Evolutionary conservation across 2,329 filamentous ascomycete genomes (phyloP).

Genomic region (Trichophyton schoenleinii): DNA sequence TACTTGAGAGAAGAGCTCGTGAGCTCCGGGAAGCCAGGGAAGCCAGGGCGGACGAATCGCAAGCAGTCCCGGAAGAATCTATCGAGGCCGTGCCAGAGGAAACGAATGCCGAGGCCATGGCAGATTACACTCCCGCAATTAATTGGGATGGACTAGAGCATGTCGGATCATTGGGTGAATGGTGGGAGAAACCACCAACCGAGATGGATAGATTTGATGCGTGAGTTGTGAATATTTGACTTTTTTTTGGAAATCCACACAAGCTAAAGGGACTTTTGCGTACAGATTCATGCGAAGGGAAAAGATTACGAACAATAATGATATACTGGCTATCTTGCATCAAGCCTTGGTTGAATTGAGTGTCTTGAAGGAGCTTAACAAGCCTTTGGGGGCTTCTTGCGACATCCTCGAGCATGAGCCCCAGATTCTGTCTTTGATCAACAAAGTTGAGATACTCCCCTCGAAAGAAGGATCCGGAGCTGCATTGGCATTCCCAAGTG

Average conservation of each 20-base stretch:
- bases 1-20: constrained; percentile 20
- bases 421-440: constrained; percentile 22
- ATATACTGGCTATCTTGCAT: constrained; percentile 37
- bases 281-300: constrained; percentile 27
- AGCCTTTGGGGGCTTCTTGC: constrained; percentile 24
- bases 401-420: constrained; percentile 22
- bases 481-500: constrained; percentile 22
- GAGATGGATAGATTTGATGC: constrained; percentile 29
- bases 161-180: constrained; percentile 40
- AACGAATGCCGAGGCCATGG: constrained; percentile 7
- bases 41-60: constrained; percentile 5
- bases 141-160: constrained; percentile 43
- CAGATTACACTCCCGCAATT: constrained; percentile 35
- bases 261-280: neutral
- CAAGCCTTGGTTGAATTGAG: constrained; percentile 46
- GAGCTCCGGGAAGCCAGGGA: constrained; percentile 9
- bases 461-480: constrained; percentile 7
- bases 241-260: neutral
- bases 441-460: constrained; percentile 22
- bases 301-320: constrained; percentile 23
- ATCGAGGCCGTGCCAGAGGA: neutral
- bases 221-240: constrained; percentile 23
- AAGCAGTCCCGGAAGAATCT: constrained; percentile 9
- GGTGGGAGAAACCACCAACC: constrained; percentile 26
- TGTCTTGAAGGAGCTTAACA: constrained; percentile 35